phyloP scores from a whole-genome alignment of 768 basidiomycete genomes.

The Lactarius hengduanensis region DNA sequence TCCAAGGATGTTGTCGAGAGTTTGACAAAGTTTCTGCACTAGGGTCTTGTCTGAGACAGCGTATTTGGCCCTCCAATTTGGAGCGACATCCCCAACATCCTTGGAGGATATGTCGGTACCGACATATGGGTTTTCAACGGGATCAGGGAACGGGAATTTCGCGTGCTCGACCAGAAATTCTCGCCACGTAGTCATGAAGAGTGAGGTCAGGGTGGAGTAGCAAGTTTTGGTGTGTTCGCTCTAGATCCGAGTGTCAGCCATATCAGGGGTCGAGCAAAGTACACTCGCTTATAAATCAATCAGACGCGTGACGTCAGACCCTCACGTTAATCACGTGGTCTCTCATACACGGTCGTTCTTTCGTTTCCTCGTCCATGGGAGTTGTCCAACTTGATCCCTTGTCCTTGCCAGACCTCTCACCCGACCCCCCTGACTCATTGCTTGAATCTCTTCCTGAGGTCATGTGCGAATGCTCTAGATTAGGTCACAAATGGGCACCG shows the following conservation, averaged over 20 bases:
- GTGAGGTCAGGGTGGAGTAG: too few species aligned
- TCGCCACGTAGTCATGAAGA: too few species aligned
- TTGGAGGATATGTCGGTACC: too few species aligned
- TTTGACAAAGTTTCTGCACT: too few species aligned
- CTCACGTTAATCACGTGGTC: slow-evolving; percentile 21
- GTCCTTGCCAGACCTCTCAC: background rate
- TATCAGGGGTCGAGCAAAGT: background rate
- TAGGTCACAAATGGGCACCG: background rate
- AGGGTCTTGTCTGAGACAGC: too few species aligned
- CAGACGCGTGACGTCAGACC: slow-evolving; percentile 28
- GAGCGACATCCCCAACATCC: too few species aligned
- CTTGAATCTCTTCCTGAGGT: slow-evolving; percentile 22
- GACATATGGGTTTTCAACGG: too few species aligned
- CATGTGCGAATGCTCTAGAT: slow-evolving; percentile 8
- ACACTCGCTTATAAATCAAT: background rate
- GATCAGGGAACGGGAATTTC: too few species aligned
- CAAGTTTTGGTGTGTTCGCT: too few species aligned
- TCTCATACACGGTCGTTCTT: background rate
- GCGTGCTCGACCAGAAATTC: too few species aligned
- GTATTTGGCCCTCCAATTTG: too few species aligned
- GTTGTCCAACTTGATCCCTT: background rate
- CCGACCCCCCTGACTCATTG: background rate
- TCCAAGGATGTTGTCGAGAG: too few species aligned
- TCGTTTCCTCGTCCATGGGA: background rate
- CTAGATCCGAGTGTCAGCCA: background rate